Evolutionary conservation across 805 yeast species (phyloP).

Genomic region (Candida endomychidarum): DNA sequence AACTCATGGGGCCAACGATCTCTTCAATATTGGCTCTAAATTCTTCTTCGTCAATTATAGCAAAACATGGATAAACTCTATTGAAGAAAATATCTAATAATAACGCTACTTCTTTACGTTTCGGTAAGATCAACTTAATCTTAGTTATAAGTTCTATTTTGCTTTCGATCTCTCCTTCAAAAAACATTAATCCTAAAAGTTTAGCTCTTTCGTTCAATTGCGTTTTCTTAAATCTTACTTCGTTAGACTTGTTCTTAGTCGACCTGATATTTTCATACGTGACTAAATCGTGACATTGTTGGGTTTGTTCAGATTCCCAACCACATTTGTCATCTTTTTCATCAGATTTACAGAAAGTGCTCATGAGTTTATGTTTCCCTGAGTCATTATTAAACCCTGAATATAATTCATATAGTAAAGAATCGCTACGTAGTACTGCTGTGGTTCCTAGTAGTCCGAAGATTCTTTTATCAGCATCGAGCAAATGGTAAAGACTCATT

Average conservation of each 20-base stretch:
- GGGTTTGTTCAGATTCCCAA: not conserved
- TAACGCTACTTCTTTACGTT: constrained; percentile 51
- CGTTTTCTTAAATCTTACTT: constrained; percentile 8
- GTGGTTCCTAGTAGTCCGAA: constrained; percentile 8
- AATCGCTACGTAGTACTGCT: constrained; percentile 9
- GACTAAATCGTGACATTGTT: not conserved
- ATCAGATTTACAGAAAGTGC: not conserved
- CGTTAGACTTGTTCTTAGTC: not conserved
- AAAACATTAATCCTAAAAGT: constrained; percentile 9
- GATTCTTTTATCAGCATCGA: constrained; percentile 2
- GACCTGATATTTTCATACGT: constrained; percentile 4
- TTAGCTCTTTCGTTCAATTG: constrained; percentile 15
- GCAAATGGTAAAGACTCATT: constrained; percentile 4
- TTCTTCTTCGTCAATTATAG: constrained; percentile 59
- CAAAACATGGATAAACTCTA: constrained; percentile 60
- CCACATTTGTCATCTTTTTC: not conserved
- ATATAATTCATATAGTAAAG: constrained; percentile 8
- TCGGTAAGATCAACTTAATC: constrained; percentile 41
- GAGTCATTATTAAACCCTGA: constrained; percentile 6
- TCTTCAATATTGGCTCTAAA: constrained; percentile 36
- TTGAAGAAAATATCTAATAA: constrained; percentile 59
- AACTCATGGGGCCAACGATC: constrained; percentile 41
- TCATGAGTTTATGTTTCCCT: constrained; percentile 6
- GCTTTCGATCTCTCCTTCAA: constrained; percentile 9
- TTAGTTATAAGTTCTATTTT: constrained; percentile 7